Evolutionary conservation across 2,329 filamentous ascomycete genomes (phyloP), one percentile per base, ranked within the genome.

Genomic region (Sporothrix curviconia): DNA sequence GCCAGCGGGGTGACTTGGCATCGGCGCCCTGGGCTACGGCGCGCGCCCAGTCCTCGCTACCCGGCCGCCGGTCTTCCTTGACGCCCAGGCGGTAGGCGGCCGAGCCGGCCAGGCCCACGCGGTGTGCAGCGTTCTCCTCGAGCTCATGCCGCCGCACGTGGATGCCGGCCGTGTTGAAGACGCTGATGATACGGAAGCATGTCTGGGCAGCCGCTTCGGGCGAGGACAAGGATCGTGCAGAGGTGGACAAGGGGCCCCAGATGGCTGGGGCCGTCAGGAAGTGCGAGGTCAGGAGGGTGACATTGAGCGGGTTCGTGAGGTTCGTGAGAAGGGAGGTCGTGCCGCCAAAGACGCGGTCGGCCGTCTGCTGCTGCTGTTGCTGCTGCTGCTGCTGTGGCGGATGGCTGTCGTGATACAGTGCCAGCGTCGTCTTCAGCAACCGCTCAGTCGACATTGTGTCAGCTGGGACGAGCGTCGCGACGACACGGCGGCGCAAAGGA

Each of bases 221-320:
- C 7, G 51, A 44, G 11, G n/a, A 15, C 15, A 12, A 7, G 4
- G 34, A 39, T 8, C 34, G 7, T 1, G 15, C 19, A 17, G 40
- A 5, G 1, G 15, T n/a, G 17, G 40, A 28, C 19, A 51, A 4
- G 3, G 34, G 14, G 71, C 28, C n/a, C 87, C 87, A 92, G 70
- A 91, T 78, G 8, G 87, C 85, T 3, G 86, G 86, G 0, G 87
- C 85, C 1, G 80, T 81, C 46, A 91, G 78, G 6, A 90, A 77
- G 63, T 91, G 86, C 25, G 85, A 85, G 0, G 86, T 87, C 55
- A 91, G 77, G 12, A 91, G 77, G 40, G 83, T 82, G 65, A 90
- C 77, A 69, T 92, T 92, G 57, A 89, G 79, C 14, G 87, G 87
- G 66, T 91, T 91, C 60, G 83, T 83, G 54, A 91, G 81, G 50